Percentiles rank a stretch among this genome's conserved stretches.
These are phyloP conservation scores for Phytophthora meadii DNA, from an alignment of 352 stramenopile species.

Conservation along the genomic window DNA sequence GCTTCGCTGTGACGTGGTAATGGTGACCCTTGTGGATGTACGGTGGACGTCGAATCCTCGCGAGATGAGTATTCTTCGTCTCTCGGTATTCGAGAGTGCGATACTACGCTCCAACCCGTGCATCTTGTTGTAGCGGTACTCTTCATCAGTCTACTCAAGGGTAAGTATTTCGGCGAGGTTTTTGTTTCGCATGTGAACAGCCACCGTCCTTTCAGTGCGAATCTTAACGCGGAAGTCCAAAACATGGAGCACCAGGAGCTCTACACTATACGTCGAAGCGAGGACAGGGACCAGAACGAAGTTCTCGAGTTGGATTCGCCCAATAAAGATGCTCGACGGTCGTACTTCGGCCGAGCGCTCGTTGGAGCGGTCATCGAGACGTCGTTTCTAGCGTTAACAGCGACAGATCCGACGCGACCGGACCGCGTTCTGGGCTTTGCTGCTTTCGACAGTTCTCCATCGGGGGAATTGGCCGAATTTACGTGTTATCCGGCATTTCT, in stretches of 20 bases:
- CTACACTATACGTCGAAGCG: constrained; percentile 66
- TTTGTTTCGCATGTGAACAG: constrained; percentile 7
- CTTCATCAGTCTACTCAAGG: no score
- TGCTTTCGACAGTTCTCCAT: constrained; percentile 60
- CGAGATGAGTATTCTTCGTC: no score
- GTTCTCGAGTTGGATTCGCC: constrained; percentile 70
- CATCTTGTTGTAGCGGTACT: no score
- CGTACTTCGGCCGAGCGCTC: constrained; percentile 67
- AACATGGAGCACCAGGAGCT: constrained; percentile 26
- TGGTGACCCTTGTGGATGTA: no score
- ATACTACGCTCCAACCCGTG: no score
- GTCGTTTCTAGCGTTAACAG: constrained; percentile 71
- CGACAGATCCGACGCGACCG: constrained; percentile 50
- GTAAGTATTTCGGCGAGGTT: no score
- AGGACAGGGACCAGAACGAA: constrained; percentile 64
- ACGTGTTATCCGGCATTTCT: constrained; percentile 52
- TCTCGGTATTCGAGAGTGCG: no score
- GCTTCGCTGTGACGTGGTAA: no score
- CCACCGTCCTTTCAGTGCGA: constrained; percentile 13
- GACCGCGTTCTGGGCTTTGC: constrained; percentile 74
- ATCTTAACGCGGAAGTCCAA: not conserved
- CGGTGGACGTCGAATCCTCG: no score
- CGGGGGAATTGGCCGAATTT: constrained; percentile 50
- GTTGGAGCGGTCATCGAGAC: constrained; percentile 76
- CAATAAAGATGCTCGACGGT: constrained; percentile 59